phyloP scores from a whole-genome alignment of 768 basidiomycete genomes.

The Trametes cingulata region DNA sequence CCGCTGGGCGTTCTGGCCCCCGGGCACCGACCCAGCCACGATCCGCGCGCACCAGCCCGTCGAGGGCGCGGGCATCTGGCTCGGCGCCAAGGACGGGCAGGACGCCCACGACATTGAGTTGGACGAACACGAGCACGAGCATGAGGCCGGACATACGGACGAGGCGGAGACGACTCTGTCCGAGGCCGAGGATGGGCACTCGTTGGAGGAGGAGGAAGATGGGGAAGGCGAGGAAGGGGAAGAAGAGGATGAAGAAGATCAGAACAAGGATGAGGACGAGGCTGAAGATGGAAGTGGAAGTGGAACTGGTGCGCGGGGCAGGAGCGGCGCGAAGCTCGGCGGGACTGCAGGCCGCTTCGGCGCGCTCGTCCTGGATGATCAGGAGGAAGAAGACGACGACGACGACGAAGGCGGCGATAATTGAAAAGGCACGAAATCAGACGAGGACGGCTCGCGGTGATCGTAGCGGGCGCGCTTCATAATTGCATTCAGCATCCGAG shows the following conservation, averaged over 20 bases:
- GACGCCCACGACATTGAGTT: slow-evolving; percentile 21
- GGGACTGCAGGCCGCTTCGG: slow-evolving; percentile 35
- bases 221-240: slow-evolving; percentile 28
- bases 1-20: slow-evolving; percentile 87
- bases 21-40: slow-evolving; percentile 38
- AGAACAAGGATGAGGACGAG: slow-evolving; percentile 7
- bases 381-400: slow-evolving; percentile 30
- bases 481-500: neutral
- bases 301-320: neutral
- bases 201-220: neutral
- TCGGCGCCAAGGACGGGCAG: slow-evolving; percentile 30
- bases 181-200: neutral
- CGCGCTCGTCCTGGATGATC: slow-evolving; percentile 41
- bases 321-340: neutral
- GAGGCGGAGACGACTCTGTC: neutral
- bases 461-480: neutral
- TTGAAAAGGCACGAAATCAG: neutral
- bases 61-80: slow-evolving; percentile 57
- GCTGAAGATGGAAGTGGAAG: slow-evolving; percentile 2
- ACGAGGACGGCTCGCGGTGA: slow-evolving; percentile 17
- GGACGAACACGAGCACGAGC: slow-evolving; percentile 35
- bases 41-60: slow-evolving; percentile 31
- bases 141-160: neutral
- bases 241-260: slow-evolving; percentile 8
- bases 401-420: slow-evolving; percentile 17